phyloP scores from a whole-genome alignment of 768 basidiomycete species.

The Daedaleopsis nitida region DNA sequence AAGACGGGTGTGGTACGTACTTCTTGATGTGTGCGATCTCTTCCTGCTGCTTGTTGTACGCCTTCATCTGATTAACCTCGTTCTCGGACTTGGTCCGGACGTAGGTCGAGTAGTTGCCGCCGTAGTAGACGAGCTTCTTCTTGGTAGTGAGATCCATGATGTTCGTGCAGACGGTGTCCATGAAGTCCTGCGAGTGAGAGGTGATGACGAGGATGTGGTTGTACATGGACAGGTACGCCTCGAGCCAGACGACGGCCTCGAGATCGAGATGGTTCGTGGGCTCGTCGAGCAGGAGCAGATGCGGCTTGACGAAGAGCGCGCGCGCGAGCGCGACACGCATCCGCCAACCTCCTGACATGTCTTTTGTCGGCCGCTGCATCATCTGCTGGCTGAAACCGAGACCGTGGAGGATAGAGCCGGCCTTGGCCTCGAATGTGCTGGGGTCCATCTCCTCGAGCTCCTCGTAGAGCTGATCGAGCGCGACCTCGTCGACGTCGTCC shows the following conservation, averaged over 20 bases:
- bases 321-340: constrained; percentile 98
- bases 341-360: constrained; percentile 99
- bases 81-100: constrained; percentile 96
- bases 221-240: constrained; percentile 97
- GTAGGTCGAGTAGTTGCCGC: constrained; percentile 96
- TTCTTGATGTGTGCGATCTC: constrained; percentile 99
- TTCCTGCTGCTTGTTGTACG: constrained; percentile 97
- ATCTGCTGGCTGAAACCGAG: constrained; percentile 87
- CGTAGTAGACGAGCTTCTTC: constrained; percentile 94
- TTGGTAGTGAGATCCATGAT: constrained; percentile 93
- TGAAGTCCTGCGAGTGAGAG: constrained; percentile 99
- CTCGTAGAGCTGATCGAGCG: constrained; percentile 89
- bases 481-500: constrained; percentile 85
- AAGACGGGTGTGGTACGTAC: constrained; percentile 47
- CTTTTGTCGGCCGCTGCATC: constrained; percentile 97
- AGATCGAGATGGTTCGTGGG: constrained; percentile 93
- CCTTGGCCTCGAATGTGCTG: constrained; percentile 92
- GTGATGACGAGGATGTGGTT: constrained; percentile 98
- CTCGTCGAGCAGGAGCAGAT: constrained; percentile 92
- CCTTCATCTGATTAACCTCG: constrained; percentile 99
- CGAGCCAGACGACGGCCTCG: constrained; percentile 98
- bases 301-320: constrained; percentile 95
- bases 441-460: constrained; percentile 98
- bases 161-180: constrained; percentile 97
- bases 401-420: constrained; percentile 95